Conservation (phyloP, 495 filamentous ascomycete genomes). For the Chlorociboria aeruginascens region DNA sequence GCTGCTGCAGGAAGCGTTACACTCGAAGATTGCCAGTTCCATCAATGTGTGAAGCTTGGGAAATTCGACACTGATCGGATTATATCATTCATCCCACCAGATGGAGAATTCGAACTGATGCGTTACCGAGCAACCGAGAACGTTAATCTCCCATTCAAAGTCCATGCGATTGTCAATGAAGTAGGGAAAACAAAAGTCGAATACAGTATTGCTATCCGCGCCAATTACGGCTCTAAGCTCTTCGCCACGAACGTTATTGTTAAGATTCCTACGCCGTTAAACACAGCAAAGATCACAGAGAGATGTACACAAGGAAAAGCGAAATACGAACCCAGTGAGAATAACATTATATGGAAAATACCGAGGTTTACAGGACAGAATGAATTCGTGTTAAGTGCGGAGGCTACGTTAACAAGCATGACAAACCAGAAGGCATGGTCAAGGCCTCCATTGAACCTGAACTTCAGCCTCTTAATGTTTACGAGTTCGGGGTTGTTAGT, state of each 20-base stretch:
- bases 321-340: constrained; percentile 96
- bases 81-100: constrained; percentile 94
- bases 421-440: constrained; percentile 98
- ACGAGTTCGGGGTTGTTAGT: constrained; percentile 87
- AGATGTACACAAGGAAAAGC: constrained; percentile 90
- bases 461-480: constrained; percentile 94
- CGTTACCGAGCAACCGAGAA: constrained; percentile 99
- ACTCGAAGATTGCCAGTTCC: constrained; percentile 96
- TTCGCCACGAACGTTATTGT: constrained; percentile 98
- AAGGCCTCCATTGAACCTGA: constrained; percentile 81
- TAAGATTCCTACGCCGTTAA: constrained; percentile 88
- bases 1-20: constrained; percentile 94
- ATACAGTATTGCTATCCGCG: constrained; percentile 94
- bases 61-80: constrained; percentile 97
- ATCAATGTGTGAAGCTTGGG: constrained; percentile 96
- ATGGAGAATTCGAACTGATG: constrained; percentile 99
- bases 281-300: constrained; percentile 91
- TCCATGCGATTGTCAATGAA: constrained; percentile 97
- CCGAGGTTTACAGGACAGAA: constrained; percentile 89
- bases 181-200: constrained; percentile 96
- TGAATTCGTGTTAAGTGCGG: constrained; percentile 89
- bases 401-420: constrained; percentile 89
- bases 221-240: constrained; percentile 91
- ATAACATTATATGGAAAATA: constrained; percentile 99
- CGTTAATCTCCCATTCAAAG: constrained; percentile 97